Base-by-base conservation (phyloP, 1,284 basidiomycete species). In the Cryptococcus sp. region DNA sequence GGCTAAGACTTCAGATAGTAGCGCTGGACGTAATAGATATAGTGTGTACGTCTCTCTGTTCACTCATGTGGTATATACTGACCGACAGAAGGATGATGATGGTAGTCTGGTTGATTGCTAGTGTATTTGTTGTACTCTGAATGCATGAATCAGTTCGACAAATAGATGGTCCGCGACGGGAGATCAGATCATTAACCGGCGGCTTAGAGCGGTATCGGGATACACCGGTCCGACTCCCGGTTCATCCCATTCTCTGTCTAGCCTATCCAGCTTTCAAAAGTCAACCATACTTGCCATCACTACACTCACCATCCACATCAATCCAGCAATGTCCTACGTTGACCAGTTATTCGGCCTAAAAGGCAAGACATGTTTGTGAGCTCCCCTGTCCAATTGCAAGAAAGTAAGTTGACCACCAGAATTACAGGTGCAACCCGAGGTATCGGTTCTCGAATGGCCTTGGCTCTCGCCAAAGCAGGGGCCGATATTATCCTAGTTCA, bases 401-500 rank as follows among this genome's bases (percentile, higher is more conserved):
- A 51, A 24, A 24, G 43, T 36, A 46, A 44, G 37, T 22, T 36
- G 41, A 32, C 34, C 19, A 50, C 37, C 7, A 73, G 71, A n/a
- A 51, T 66, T 60, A 76, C 74, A 24, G 73, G 73, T 39, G 71
- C 63, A n/a, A 74, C 74, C 34, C 63, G 74, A 44, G 76, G 71
- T 41, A 75, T 76, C 55, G 75, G 72, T 28, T 62, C 70, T 21
- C 58, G 62, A 32, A 66, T 74, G 53, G 78, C 78, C 22, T 56
- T 80, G 21, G 77, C 78, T 0, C 74, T 80, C 11, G 75, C 78
- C 25, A 74, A 78, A 62, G 78, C 78, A 13, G 92, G 92, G 23
- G 91, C 91, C 31, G 80, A 84, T 53, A 77, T 96, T 62, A 85
- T 88, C 69, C 82, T 94, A 57, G 82, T 88, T 49, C 84, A 87